Percentiles rank a stretch among this genome's conserved stretches.
phyloP scores from a whole-genome alignment of 225 moss, liverwort and hornwort genomes.

The Antitrichia curtipendula region DNA sequence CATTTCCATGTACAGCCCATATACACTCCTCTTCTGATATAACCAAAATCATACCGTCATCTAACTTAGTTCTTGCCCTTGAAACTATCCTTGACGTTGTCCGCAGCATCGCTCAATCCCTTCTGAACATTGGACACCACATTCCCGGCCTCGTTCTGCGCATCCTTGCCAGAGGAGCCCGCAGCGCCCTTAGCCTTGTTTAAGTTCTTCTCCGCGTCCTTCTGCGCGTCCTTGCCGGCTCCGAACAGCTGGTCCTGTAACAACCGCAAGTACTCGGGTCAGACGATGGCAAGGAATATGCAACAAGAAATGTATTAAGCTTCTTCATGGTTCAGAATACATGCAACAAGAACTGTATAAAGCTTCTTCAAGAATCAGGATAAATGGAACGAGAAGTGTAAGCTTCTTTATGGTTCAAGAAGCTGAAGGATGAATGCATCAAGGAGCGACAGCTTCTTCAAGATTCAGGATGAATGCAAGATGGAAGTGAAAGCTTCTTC shows the following conservation, averaged over 20 bases:
- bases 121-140: not conserved
- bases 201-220: conserved; percentile 22
- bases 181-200: not conserved
- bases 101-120: conserved; percentile 6
- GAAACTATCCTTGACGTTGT: not conserved
- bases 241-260: conserved; percentile 26
- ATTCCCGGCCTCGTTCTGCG: not conserved
- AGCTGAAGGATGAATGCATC: not conserved
- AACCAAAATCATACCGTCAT: not conserved
- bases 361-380: not conserved
- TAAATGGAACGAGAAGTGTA: too few species aligned
- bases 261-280: not conserved
- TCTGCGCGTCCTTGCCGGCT: conserved; percentile 1
- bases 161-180: not conserved
- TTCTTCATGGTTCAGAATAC: not conserved
- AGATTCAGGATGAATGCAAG: not conserved
- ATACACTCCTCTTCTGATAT: not conserved
- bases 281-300: not conserved
- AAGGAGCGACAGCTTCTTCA: not conserved
- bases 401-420: not conserved
- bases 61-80: conserved; percentile 7
- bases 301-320: too few species aligned
- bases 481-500: not conserved
- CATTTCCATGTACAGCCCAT: not conserved
- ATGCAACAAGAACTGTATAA: not conserved